These are phyloP conservation scores for Keithomyces neogunnii DNA, from an alignment of 2,329 filamentous ascomycete species.

Conservation along the genomic window DNA sequence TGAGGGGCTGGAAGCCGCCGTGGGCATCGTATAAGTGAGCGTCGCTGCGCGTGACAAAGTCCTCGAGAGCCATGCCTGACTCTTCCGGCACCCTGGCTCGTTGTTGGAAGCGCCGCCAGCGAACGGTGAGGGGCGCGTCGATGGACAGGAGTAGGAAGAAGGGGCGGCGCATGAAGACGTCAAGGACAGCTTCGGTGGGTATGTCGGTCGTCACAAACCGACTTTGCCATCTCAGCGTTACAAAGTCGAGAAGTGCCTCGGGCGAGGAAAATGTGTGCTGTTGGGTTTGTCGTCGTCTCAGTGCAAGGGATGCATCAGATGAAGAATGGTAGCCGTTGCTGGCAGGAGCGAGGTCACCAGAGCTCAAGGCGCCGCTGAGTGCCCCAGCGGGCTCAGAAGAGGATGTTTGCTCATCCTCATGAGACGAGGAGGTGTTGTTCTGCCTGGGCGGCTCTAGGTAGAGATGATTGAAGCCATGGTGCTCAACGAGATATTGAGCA, in stretches of 20 bases:
- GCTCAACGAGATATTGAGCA: conserved; percentile 75
- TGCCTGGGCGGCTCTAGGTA: conserved; percentile 35
- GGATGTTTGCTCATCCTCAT: neutral
- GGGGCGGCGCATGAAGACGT: conserved; percentile 68
- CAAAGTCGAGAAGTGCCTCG: conserved; percentile 69
- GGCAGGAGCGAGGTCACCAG: conserved; percentile 17
- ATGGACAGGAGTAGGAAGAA: conserved; percentile 92
- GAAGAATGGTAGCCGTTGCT: conserved; percentile 16
- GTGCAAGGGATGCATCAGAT: conserved; percentile 17
- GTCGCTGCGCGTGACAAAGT: conserved; percentile 56
- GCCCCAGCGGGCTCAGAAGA: conserved; percentile 9
- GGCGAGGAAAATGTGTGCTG: conserved; percentile 47
- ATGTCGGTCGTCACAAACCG: conserved; percentile 84
- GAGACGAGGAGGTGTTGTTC: neutral
- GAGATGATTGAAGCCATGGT: conserved; percentile 73
- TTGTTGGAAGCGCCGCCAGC: conserved; percentile 68
- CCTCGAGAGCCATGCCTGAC: conserved; percentile 36
- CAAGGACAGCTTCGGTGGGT: conserved; percentile 61
- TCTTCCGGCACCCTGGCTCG: conserved; percentile 15
- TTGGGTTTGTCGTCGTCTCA: conserved; percentile 13
- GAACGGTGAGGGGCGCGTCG: conserved; percentile 76
- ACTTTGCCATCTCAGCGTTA: conserved; percentile 74
- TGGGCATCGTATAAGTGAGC: conserved; percentile 61
- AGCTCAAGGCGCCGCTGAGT: conserved; percentile 15
- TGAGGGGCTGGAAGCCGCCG: conserved; percentile 63